Evolutionary conservation across 805 yeast genomes (phyloP), one percentile per base, ranked within the genome.

Genomic region (Kockiozyma suomiensis): DNA sequence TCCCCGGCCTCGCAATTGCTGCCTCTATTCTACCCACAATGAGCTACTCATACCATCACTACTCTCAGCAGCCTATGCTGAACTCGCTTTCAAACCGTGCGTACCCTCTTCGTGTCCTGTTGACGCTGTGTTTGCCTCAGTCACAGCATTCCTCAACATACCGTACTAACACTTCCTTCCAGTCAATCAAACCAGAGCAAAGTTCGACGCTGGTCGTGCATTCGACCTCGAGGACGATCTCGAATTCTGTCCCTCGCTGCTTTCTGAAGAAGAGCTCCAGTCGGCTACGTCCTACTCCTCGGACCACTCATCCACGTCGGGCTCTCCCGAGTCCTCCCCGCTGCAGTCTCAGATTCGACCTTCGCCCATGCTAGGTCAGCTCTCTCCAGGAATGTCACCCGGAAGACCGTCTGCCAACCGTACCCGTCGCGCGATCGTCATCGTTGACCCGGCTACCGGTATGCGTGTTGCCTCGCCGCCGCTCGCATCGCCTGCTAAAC

Each of bases 171-270:
- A 33, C n/a, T 10, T 2, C 38, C 32, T 21, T 21, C 1, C 46
- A 62, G 66, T 62, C 30, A 28, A 10, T 35, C 66, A 62, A 15
- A 37, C 60, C 23, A 66, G 68, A 25, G 64, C 69, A n/a, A 79
- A 79, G 64, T 78, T 84, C 68, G 82, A 85, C 65, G 80, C 85
- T 41, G 83, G 85, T 68, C 81, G 87, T 66, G 85, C 90, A 40
- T 86, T 87, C 71, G 91, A 86, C 66, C 70, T 79, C 42, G 90
- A 85, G 70, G 88, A 87, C 66, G 93, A 87, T 71, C 70, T 81
- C 52, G 92, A 85, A 74, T 88, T 88, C 71, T 85, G 86, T 66
- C 88, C 88, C 7, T 73, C 70, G 19, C 59, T 66, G 30, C 52
- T 68, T n/a, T 53, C 67, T 15, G 68, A 65, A 21, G 70, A 67